Evolutionary conservation across 169 alveolate genomes (phyloP), one percentile per base, ranked within the genome.

Genomic region (Plasmodium billcollinsi): DNA sequence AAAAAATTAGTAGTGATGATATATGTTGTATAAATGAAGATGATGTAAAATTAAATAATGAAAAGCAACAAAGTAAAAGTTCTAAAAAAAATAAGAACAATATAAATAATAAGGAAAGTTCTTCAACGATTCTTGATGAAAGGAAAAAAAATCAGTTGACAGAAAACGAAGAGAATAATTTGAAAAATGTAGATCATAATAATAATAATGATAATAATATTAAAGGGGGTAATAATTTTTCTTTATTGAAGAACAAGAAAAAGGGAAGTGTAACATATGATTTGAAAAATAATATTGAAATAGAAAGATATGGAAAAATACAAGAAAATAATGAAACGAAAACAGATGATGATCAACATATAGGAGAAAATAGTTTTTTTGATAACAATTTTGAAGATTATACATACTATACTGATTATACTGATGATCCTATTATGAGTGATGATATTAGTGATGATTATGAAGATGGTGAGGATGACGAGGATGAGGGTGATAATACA

Each of bases 371-470:
- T 18, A 1, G 61, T 62, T 29, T 65, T 24, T 59, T 50, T 24
- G 50, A 54, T 21, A 24, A 26, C 39, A 15, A 70, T 24, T 52
- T 70, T 66, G 24, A 43, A 26, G 26, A 18, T 21, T 65, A 45
- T 24, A 62, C 49, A 66, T 58, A 29, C 26, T 14, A 92, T 67
- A 65, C 26, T 8, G 70, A 78, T 43, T 92, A 89, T 62, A 63
- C 88, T 14, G 78, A 90, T 18, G 72, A 88, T 56, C 67, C 72
- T 39, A 90, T 74, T 47, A 59, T 78, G 12, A 88, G 75, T n/a
- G 54, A 91, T 12, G 63, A 52, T 21, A 74, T 67, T 33, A 94
- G 95, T 50, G 91, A 88, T 11, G 88, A 80, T 66, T n/a, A 58
- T 18, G 24, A 70, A 18, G 74, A 47, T 39, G 50, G 58, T 45